Base-by-base conservation (phyloP, 1,139 yeast genomes). In the Yamadazyma blattariae region DNA sequence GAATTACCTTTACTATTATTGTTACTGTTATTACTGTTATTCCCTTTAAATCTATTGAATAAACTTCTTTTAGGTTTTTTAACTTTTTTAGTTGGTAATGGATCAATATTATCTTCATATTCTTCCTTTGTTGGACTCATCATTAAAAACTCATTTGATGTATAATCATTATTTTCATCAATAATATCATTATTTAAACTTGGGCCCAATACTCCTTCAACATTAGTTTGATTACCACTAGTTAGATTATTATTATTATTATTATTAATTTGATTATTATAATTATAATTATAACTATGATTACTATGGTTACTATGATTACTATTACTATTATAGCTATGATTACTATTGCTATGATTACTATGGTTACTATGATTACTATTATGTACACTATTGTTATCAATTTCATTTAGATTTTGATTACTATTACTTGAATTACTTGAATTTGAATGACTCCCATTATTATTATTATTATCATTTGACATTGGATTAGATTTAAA, bases 11-110 rank as follows among this genome's bases (percentile, higher is more conserved):
- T 17, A 15, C 23, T 20, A 11, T 26, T 22, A 16, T 15, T 50
- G 11, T 46, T 52, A 13, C 23, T 34, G 2, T 48, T 37, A 25
- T 55, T 59, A 6, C 40, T 37, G 34, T 57, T 57, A 5, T 41
- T 40, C n/a, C 61, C 51, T 44, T 67, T 68, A 46, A 69, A 68
- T 37, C 75, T 56, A 3, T 63, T 67, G 43, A 69, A 69, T 25
- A 69, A 50, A 40, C 70, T 57, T 40, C 72, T 49, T 44, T 64
- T 66, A 2, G 67, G 46, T 32, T 60, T 50, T 39, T 57, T 64
- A 1, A 54, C 48, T 35, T 62, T 64, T 44, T 62, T 61, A 9
- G 45, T 35, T 1, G 50, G 48, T 2, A 42, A 26, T 11, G 41
- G 32, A 24, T 51, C 51, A 12, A 45, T 29, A n/a, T 32, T 26